Percentiles rank a stretch among this genome's conserved stretches.
Evolutionary conservation across 805 yeast genomes (phyloP).

Genomic region (Ogataea salicorniae): DNA sequence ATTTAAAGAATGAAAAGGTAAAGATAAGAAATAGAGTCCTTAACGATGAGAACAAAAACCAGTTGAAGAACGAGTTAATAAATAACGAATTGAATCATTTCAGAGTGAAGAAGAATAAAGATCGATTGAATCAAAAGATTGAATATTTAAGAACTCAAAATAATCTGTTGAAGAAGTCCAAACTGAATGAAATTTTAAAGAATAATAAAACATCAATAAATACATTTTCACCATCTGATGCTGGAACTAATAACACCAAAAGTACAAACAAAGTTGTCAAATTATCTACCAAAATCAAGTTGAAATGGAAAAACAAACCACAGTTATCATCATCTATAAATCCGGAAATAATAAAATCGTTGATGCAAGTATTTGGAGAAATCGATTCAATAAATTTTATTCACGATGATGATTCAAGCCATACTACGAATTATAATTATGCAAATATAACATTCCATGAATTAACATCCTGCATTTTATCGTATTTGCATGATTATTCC

Average conservation of each 20-base stretch:
- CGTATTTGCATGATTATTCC: conserved; percentile 38
- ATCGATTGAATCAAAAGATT: conserved; percentile 10
- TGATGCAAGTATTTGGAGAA: conserved; percentile 45
- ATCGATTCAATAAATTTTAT: conserved; percentile 18
- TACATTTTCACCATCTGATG: neutral
- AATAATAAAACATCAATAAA: neutral
- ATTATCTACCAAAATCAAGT: conserved; percentile 21
- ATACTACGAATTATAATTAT: conserved; percentile 29
- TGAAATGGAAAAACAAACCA: conserved; percentile 43
- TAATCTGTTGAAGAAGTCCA: conserved; percentile 9
- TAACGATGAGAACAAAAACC: conserved; percentile 6
- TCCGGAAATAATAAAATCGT: conserved; percentile 28
- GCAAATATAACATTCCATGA: conserved; percentile 34
- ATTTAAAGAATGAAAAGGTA: conserved; percentile 3
- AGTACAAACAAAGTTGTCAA: neutral
- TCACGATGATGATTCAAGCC: conserved; percentile 5
- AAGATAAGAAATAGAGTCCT: neutral
- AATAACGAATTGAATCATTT: conserved; percentile 28
- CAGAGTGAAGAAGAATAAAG: conserved; percentile 3
- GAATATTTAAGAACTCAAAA: conserved; percentile 17
- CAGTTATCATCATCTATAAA: conserved; percentile 31
- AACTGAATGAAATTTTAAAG: conserved; percentile 8
- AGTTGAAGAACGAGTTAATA: conserved; percentile 26
- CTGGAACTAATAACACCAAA: neutral
- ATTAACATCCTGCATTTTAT: conserved; percentile 28